These are phyloP conservation scores for Pythium dissotocum DNA, from an alignment of 352 stramenopile species.

Conservation along the genomic window DNA sequence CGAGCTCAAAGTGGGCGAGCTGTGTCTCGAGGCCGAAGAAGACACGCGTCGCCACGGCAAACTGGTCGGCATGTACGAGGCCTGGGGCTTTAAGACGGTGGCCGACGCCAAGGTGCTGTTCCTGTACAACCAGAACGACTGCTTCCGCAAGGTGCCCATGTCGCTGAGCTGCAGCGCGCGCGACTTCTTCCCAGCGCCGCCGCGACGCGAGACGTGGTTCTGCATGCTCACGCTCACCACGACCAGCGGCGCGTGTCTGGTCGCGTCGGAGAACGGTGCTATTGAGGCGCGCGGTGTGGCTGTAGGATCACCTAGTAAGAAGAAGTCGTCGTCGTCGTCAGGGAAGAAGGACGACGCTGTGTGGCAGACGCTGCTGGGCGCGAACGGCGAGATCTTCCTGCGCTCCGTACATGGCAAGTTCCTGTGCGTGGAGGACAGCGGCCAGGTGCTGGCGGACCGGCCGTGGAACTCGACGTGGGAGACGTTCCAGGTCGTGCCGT, in stretches of 20 bases:
- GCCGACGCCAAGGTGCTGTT: constrained; percentile 67
- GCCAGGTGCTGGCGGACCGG: constrained; percentile 68
- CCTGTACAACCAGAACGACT: constrained; percentile 84
- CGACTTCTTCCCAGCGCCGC: constrained; percentile 48
- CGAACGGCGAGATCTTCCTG: constrained; percentile 61
- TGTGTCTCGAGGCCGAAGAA: constrained; percentile 37
- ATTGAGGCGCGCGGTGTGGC: constrained; percentile 37
- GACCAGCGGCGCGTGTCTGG: constrained; percentile 61
- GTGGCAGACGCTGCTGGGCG: constrained; percentile 75
- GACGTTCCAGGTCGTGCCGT: constrained; percentile 82
- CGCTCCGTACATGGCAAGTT: constrained; percentile 84
- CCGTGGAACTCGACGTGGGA: constrained; percentile 84
- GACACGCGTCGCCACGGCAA: constrained; percentile 40
- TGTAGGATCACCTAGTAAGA: background rate
- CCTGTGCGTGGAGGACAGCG: constrained; percentile 76
- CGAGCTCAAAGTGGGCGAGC: constrained; percentile 48
- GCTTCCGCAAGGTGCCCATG: constrained; percentile 87
- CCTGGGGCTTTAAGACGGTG: constrained; percentile 65
- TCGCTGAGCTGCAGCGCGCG: constrained; percentile 43
- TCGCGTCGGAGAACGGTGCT: constrained; percentile 64
- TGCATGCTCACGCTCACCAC: constrained; percentile 76
- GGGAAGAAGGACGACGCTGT: constrained; percentile 37
- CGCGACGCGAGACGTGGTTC: constrained; percentile 58
- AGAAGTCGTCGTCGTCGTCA: constrained; percentile 21
- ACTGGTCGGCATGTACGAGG: constrained; percentile 70